These are phyloP conservation scores for Aspergillus spinulosporus DNA, from an alignment of 2,329 filamentous ascomycete species.

Conservation along the genomic window DNA sequence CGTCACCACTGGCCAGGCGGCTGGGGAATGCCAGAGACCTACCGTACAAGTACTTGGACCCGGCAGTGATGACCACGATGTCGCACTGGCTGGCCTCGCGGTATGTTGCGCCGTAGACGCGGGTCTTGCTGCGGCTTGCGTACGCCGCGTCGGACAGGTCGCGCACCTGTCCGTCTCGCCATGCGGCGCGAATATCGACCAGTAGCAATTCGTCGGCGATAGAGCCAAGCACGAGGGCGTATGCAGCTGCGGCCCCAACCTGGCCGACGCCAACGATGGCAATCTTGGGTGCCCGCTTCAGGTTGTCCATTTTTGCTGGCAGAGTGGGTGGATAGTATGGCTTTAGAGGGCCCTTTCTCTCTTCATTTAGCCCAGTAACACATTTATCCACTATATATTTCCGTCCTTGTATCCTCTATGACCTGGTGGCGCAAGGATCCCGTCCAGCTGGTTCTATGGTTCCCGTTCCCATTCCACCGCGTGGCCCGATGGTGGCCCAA, in stretches of 20 bases:
- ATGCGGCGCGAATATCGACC: slow-evolving; percentile 46
- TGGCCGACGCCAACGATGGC: slow-evolving; percentile 13
- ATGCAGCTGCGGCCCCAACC: slow-evolving; percentile 9
- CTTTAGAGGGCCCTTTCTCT: no score
- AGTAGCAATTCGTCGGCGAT: slow-evolving; percentile 54
- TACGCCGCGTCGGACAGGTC: slow-evolving; percentile 52
- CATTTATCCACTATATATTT: no score
- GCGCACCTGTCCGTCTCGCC: slow-evolving; percentile 51
- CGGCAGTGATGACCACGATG: slow-evolving; percentile 57
- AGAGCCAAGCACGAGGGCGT: slow-evolving; percentile 49
- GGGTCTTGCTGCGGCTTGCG: slow-evolving; percentile 36
- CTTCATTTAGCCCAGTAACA: no score
- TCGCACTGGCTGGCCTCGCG: slow-evolving; percentile 56
- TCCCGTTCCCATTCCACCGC: no score
- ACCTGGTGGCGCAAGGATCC: no score
- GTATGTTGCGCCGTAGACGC: slow-evolving; percentile 47
- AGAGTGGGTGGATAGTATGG: no score
- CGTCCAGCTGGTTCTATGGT: no score
- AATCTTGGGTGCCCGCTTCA: background rate
- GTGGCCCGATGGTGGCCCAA: no score
- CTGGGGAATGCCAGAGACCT: background rate
- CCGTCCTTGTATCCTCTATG: no score
- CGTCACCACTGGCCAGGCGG: no score
- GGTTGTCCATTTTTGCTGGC: no score
- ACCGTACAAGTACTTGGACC: slow-evolving; percentile 52